phyloP scores from a whole-genome alignment of 2,329 filamentous ascomycete genomes.

The Chrysoporthe puriensis region DNA sequence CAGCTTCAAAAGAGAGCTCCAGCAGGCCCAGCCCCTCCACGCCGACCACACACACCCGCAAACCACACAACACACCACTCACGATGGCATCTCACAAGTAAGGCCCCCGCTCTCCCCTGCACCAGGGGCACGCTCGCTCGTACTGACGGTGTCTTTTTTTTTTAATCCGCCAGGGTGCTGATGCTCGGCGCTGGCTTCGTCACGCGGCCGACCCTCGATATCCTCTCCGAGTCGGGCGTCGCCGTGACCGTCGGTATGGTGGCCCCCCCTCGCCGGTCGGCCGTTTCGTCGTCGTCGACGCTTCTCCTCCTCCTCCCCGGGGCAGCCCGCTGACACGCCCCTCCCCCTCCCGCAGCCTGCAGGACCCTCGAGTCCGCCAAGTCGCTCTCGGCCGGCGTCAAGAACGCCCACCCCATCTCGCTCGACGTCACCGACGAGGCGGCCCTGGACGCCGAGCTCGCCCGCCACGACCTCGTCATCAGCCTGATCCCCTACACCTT shows the following conservation, averaged over 20 bases:
- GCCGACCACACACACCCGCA: background rate
- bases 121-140: background rate
- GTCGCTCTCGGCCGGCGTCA: constrained; percentile 72
- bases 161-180: constrained; percentile 36
- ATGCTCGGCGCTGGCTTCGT: constrained; percentile 61
- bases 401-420: constrained; percentile 75
- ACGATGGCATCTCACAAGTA: constrained; percentile 11
- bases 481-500: constrained; percentile 89
- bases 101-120: background rate
- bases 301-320: background rate
- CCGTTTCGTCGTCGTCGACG: too few species aligned
- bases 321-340: background rate
- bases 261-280: background rate
- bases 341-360: constrained; percentile 66
- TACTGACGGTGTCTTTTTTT: constrained; percentile 30
- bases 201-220: constrained; percentile 65
- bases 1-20: constrained; percentile 2
- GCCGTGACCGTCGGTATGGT: constrained; percentile 65
- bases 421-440: constrained; percentile 79
- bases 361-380: constrained; percentile 77
- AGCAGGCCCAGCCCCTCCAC: background rate
- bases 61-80: background rate
- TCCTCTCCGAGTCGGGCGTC: constrained; percentile 62
- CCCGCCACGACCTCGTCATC: constrained; percentile 79
- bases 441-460: constrained; percentile 80